Percentiles rank a stretch among this genome's conserved stretches.
Conservation (phyloP, 306 rosid genomes). For the Prunus dulcis region DNA sequence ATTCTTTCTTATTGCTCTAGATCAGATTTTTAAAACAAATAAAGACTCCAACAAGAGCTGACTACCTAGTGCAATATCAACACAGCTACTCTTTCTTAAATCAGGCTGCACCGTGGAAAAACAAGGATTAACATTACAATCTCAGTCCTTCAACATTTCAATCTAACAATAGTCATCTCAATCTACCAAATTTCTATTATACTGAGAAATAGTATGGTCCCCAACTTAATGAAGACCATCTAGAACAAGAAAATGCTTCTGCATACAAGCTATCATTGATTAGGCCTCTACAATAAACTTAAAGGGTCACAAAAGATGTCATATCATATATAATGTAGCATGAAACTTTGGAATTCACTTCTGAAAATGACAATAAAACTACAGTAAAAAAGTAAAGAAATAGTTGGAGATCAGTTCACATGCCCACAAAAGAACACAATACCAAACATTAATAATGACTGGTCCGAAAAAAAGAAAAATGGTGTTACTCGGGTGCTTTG, state of each 20-base stretch:
- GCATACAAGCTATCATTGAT: slow-evolving; percentile 59
- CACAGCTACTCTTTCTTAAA: background rate
- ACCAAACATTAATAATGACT: background rate
- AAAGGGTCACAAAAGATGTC: background rate
- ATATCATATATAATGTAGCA: background rate
- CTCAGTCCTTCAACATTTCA: background rate
- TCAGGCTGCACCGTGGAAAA: background rate
- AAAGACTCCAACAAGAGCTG: background rate
- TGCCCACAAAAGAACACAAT: background rate
- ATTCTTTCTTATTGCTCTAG: too few relatives aligned
- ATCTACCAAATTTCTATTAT: background rate
- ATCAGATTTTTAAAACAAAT: background rate
- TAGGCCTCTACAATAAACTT: slow-evolving; percentile 57
- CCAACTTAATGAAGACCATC: slow-evolving; percentile 92
- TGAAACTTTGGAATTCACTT: background rate
- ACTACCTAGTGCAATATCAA: background rate
- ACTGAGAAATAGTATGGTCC: slow-evolving; percentile 45
- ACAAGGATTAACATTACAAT: background rate
- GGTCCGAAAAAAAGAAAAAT: background rate
- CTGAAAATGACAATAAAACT: background rate
- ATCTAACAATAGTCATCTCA: background rate
- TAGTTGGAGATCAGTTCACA: background rate
- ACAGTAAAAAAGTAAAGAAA: background rate
- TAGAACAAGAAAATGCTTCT: slow-evolving; percentile 61
- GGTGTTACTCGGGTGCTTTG: background rate